Evolutionary conservation across 2,329 filamentous ascomycete species (phyloP), one percentile per base, ranked within the genome.

Genomic region (Alternaria novae-zelandiae): DNA sequence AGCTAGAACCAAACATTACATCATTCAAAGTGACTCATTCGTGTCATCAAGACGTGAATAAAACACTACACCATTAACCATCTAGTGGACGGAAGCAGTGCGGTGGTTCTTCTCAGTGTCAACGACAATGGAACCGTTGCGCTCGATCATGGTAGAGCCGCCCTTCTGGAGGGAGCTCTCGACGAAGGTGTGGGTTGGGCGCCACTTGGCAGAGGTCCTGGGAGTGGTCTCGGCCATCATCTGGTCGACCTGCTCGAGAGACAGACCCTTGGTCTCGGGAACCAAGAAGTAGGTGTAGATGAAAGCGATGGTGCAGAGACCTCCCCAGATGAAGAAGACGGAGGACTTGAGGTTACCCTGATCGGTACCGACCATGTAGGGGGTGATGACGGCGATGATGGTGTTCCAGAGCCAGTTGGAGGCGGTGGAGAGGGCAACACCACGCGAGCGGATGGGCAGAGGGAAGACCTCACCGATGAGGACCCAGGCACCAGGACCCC

Each of bases 381-480:
- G 93, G 0, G 91, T 93, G 54, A 76, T 72, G 58, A 74, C 73
- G 26, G 73, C 70, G 45, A 79, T 79, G 80, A 85, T 53, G 49
- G 49, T 53, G 49, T 53, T 53, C 49, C 82, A 80, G 89, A 93
- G 84, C 47, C 93, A 96, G 88, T 96, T 96, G 78, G 90, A 93
- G 66, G 93, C 91, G 9, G 93, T 96, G 47, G 93, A 94, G 51
- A 97, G 86, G 73, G 87, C 93, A 65, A 97, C 93, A 83, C 93
- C 94, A 93, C 49, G 49, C 49, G 49, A 53, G 36, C 49, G 49
- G 49, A 53, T 53, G 49, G 49, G 49, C 20, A 53, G 49, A 25
- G 49, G 93, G 88, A 91, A 97, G 81, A 96, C 91, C 84, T 97
- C 93, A 78, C 93, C 93, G 75, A 96, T 94, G 72, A 96, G 87